phyloP scores from a whole-genome alignment of 768 basidiomycete genomes.

The Cyclocybe cylindracea region DNA sequence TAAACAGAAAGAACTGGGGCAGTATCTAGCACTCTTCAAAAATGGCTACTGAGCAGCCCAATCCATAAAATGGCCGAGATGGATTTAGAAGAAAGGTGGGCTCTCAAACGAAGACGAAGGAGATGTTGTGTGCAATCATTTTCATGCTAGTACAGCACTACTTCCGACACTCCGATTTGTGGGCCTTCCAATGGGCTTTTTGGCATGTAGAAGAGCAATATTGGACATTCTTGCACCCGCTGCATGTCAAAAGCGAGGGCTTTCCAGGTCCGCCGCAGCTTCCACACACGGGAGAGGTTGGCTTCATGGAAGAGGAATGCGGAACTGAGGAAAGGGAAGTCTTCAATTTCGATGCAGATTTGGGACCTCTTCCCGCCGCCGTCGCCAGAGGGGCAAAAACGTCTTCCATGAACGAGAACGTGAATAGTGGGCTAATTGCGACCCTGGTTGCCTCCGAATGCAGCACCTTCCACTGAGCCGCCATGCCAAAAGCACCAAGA shows the following conservation, averaged over 20 bases:
- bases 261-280: slow-evolving; percentile 31
- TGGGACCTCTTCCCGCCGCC: slow-evolving; percentile 16
- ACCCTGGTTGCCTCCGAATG: slow-evolving; percentile 44
- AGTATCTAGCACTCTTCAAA: too few relatives aligned
- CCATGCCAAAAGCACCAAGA: slow-evolving; percentile 31
- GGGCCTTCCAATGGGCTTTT: slow-evolving; percentile 36
- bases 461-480: slow-evolving; percentile 35
- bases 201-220: slow-evolving; percentile 39
- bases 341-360: neutral
- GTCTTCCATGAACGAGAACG: slow-evolving; percentile 46
- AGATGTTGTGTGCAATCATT: too few relatives aligned
- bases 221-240: slow-evolving; percentile 28
- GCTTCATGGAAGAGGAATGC: too few relatives aligned
- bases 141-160: too few relatives aligned
- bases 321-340: too few relatives aligned
- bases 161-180: slow-evolving; percentile 18
- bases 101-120: too few relatives aligned
- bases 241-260: slow-evolving; percentile 15
- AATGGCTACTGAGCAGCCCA: too few relatives aligned
- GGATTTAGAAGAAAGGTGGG: too few relatives aligned
- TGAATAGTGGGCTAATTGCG: slow-evolving; percentile 53
- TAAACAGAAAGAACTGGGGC: too few relatives aligned
- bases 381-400: too few relatives aligned
- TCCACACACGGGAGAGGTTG: slow-evolving; percentile 20
- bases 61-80: too few relatives aligned